These are phyloP conservation scores for Cryptosporidium xiaoi DNA, from an alignment of 169 alveolate species.

Conservation along the genomic window DNA sequence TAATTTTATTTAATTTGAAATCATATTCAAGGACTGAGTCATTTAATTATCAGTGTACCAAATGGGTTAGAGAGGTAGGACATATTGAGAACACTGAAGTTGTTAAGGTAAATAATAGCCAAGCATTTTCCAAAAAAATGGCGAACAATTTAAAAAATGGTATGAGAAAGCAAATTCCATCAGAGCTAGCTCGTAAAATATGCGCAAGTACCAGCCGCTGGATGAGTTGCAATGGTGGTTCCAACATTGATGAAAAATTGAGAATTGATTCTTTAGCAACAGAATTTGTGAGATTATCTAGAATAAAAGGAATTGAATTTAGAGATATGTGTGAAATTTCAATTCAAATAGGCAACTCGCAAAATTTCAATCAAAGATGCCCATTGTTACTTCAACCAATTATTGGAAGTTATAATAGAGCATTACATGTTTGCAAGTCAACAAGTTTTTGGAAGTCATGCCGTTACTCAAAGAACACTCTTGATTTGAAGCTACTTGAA, in stretches of 20 bases:
- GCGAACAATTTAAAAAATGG: conserved; percentile 18
- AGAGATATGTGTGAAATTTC: conserved; percentile 72
- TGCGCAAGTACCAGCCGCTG: conserved; percentile 71
- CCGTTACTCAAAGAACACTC: conserved; percentile 24
- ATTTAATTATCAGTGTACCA: conserved; percentile 59
- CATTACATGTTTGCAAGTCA: conserved; percentile 49
- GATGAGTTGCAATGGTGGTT: conserved; percentile 68
- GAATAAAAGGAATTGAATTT: conserved; percentile 66
- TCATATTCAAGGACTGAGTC: conserved; percentile 70
- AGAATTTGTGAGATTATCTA: conserved; percentile 49
- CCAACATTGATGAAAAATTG: conserved; percentile 41
- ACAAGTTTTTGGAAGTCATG: conserved; percentile 72
- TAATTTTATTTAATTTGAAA: conserved; percentile 38
- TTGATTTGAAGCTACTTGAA: conserved; percentile 40
- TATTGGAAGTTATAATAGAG: conserved; percentile 42
- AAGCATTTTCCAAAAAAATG: background rate
- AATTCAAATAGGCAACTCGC: conserved; percentile 58
- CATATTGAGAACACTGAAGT: conserved; percentile 12
- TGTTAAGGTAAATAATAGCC: background rate
- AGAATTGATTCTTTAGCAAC: conserved; percentile 62
- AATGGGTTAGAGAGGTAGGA: conserved; percentile 70
- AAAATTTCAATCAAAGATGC: conserved; percentile 53
- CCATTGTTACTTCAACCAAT: conserved; percentile 58
- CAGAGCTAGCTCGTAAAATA: conserved; percentile 45
- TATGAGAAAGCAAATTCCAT: conserved; percentile 39